Evolutionary conservation across 2,329 filamentous ascomycete species (phyloP).

Genomic region (Xylariaceae sp.): DNA sequence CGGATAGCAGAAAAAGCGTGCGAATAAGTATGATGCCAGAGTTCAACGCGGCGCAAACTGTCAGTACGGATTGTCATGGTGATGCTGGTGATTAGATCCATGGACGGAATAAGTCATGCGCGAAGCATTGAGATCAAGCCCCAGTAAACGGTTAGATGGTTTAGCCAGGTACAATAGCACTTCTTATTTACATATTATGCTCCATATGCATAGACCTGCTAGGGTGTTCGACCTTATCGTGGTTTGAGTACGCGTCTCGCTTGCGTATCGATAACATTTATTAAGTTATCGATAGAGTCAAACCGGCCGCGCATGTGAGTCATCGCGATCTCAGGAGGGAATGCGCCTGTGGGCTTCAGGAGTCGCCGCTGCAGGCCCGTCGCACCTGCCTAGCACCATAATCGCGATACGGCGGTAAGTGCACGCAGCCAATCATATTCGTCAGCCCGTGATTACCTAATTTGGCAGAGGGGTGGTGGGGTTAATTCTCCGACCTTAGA

Average conservation of each 20-base stretch:
- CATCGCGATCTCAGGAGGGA: background rate
- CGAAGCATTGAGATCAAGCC: too few species aligned
- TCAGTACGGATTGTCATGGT: background rate
- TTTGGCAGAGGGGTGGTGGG: constrained; percentile 6
- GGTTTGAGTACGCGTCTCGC: background rate
- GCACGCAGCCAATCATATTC: background rate
- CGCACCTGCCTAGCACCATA: too few species aligned
- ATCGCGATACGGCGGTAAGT: background rate
- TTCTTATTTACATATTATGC: too few species aligned
- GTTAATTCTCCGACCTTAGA: constrained; percentile 1
- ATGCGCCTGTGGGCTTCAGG: background rate
- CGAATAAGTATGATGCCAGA: background rate
- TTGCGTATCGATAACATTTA: background rate
- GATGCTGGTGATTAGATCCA: background rate
- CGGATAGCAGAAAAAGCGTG: background rate
- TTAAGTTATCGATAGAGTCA: background rate
- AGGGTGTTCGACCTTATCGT: background rate
- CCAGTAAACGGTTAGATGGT: too few species aligned
- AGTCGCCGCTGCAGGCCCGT: too few species aligned
- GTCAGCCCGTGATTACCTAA: background rate
- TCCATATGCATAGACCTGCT: too few species aligned
- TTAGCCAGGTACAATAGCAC: too few species aligned
- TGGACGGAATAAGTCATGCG: too few species aligned
- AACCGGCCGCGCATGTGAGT: background rate
- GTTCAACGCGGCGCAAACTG: background rate